Evolutionary conservation across 192 early-diverging fungal genomes (phyloP), one percentile per base, ranked within the genome.

Genomic region (Physocladia obscura): DNA sequence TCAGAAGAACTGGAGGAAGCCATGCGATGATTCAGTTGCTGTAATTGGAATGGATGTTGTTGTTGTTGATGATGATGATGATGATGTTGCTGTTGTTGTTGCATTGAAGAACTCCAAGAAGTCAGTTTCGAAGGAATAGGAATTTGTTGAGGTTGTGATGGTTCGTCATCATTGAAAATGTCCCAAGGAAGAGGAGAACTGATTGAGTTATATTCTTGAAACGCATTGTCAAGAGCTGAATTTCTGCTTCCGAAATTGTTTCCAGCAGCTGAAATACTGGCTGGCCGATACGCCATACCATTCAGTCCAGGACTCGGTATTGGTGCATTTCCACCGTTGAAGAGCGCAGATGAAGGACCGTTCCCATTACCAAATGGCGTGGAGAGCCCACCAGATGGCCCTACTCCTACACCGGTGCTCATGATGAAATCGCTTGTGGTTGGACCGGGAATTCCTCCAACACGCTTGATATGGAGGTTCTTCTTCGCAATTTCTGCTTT

Each of bases 401-500:
- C n/a, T n/a, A n/a, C n/a, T n/a, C n/a, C n/a, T n/a, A n/a, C n/a
- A n/a, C n/a, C n/a, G n/a, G n/a, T n/a, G n/a, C n/a, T n/a, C n/a
- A n/a, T n/a, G n/a, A n/a, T n/a, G 6, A 87, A 86, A 63, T 97
- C 93, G 6, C 90, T 89, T 74, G 97, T 96, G 29, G 96, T 89
- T 44, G n/a, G n/a, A n/a, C n/a, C n/a, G 40, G 40, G n/a, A n/a
- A n/a, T n/a, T n/a, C n/a, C n/a, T 69, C 91, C 93, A 63, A 92
- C 84, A 50, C 94, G 88, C 68, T 91, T 93, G 55, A 92, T 94
- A 80, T 95, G 93, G 57, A 99, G 83, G 72, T 99, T 97, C 84
- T 97, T 98, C 74, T 97, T 97, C 35, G 97, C 97, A 92, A 99
- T 94, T 73, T 98, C 96, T 0, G 95, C 97, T 78, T 99, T 99